These are phyloP conservation scores for Ustilago curta DNA, from an alignment of 1,284 basidiomycete genomes.

Conservation along the genomic window DNA sequence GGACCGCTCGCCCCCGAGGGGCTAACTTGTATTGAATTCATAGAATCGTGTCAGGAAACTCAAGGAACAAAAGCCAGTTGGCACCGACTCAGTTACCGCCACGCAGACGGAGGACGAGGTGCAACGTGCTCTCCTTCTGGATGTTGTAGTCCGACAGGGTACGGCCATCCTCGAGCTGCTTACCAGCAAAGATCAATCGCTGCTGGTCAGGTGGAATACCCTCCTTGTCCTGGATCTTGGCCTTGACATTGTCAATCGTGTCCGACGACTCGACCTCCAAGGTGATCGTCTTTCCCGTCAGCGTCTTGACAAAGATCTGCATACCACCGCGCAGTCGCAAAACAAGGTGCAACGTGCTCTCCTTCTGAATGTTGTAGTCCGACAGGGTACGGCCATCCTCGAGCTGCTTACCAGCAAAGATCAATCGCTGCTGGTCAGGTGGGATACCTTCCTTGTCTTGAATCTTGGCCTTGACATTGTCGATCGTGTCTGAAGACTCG, in stretches of 20 bases:
- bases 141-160: constrained; percentile 71
- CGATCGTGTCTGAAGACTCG: constrained; percentile 73
- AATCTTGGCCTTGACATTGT: constrained; percentile 74
- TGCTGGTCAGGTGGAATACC: constrained; percentile 71
- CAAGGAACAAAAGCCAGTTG: background rate
- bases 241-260: constrained; percentile 86
- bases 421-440: constrained; percentile 67
- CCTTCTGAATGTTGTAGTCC: constrained; percentile 90
- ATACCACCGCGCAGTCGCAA: constrained; percentile 82
- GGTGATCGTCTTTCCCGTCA: constrained; percentile 98
- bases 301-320: constrained; percentile 73
- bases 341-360: constrained; percentile 96
- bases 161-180: constrained; percentile 72
- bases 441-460: constrained; percentile 69
- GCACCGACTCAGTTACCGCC: constrained; percentile 50
- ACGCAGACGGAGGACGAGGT: constrained; percentile 66
- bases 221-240: constrained; percentile 68
- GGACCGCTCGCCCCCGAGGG: background rate
- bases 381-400: constrained; percentile 66
- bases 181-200: constrained; percentile 72
- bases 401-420: constrained; percentile 68
- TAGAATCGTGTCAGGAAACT: background rate
- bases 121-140: constrained; percentile 67
- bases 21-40: constrained; percentile 21
- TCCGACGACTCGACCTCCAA: constrained; percentile 87